Evolutionary conservation across 345 rosid species (phyloP).

Genomic region (Toxicodendron radicans): DNA sequence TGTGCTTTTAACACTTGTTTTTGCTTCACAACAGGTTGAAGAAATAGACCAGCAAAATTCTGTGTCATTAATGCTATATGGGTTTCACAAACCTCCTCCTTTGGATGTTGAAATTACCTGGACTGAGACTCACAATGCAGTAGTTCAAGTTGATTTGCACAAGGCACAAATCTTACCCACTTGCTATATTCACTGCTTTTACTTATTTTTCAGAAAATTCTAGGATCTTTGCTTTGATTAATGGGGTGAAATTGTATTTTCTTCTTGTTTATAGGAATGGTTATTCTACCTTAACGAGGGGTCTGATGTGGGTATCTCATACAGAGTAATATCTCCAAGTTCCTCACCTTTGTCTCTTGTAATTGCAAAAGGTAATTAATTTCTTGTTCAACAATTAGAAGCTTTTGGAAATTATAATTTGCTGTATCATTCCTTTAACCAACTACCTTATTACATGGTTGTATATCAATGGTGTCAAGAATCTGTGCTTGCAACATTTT

Average conservation of each 20-base stretch:
- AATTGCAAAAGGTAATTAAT: conserved; percentile 49
- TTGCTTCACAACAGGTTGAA: conserved; percentile 35
- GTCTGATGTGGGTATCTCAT: conserved; percentile 45
- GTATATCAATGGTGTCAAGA: not conserved
- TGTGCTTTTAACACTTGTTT: not conserved
- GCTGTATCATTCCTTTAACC: not conserved
- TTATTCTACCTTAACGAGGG: conserved; percentile 50
- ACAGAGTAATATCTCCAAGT: conserved; percentile 37
- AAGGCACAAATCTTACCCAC: conserved; percentile 33
- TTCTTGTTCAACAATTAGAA: not conserved
- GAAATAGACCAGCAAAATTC: conserved; percentile 30
- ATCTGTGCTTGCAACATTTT: not conserved
- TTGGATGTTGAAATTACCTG: conserved; percentile 41
- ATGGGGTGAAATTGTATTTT: not conserved
- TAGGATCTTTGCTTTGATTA: not conserved
- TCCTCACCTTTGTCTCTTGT: conserved; percentile 50
- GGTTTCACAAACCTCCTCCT: conserved; percentile 45
- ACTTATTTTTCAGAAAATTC: not conserved
- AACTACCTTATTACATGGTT: not conserved
- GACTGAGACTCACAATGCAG: conserved; percentile 39
- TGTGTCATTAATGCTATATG: conserved; percentile 39
- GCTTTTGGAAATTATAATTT: not conserved
- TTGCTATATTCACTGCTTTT: not conserved
- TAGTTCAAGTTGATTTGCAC: conserved; percentile 37
- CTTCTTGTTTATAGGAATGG: conserved; percentile 49